Conservation (phyloP, 1,139 yeast species). For the Saccharomycopsis phalli region DNA sequence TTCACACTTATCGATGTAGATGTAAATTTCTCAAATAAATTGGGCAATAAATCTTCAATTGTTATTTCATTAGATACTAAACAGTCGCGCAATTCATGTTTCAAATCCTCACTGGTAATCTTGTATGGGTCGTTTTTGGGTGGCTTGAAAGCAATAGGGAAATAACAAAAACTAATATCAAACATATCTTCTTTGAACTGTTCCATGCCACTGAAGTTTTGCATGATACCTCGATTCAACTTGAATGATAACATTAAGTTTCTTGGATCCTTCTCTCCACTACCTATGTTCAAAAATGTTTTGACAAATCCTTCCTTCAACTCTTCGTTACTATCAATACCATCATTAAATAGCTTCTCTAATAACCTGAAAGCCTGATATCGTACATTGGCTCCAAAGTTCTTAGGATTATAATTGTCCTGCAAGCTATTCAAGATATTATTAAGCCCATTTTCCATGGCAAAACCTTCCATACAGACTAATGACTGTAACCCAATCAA, state of each 20-base stretch:
- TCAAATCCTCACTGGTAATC: constrained; percentile 67
- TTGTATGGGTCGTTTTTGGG: constrained; percentile 88
- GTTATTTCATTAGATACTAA: constrained; percentile 57
- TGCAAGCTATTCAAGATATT: constrained; percentile 35
- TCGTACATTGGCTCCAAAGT: constrained; percentile 58
- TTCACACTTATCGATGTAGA: constrained; percentile 76
- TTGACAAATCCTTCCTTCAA: constrained; percentile 38
- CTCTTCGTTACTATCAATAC: constrained; percentile 17
- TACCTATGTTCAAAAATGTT: constrained; percentile 58
- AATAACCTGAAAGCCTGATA: constrained; percentile 49
- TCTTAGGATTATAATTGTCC: constrained; percentile 48
- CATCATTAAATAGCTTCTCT: constrained; percentile 27
- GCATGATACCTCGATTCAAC: constrained; percentile 43
- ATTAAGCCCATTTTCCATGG: constrained; percentile 24
- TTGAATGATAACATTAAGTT: constrained; percentile 67
- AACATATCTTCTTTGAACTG: constrained; percentile 53
- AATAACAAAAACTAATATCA: constrained; percentile 87
- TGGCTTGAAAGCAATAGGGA: constrained; percentile 92
- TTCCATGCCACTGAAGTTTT: constrained; percentile 34
- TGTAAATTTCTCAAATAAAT: constrained; percentile 72
- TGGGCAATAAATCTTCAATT: constrained; percentile 69
- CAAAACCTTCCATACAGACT: constrained; percentile 39
- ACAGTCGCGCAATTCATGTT: constrained; percentile 44
- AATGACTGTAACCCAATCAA: constrained; percentile 49
- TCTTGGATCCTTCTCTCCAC: constrained; percentile 91